Base-by-base conservation (phyloP, 1,284 basidiomycete species). In the Trametes polyzona region DNA sequence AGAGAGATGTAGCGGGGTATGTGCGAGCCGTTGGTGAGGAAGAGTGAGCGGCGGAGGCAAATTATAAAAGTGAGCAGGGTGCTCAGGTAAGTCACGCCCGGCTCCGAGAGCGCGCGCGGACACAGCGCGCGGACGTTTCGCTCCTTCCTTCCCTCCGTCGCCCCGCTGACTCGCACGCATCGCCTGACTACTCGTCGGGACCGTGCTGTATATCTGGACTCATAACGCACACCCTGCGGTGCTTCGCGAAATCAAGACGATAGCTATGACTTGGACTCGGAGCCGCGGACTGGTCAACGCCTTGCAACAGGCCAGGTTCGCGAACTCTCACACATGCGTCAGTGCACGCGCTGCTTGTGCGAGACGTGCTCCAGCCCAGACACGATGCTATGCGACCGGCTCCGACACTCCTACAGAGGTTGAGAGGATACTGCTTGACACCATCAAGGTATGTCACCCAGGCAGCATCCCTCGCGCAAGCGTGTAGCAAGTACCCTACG, bases 341-440 rank as follows among this genome's bases (percentile, higher is more conserved):
- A 42, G 30, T 16, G 19, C 39, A 47, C 24, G 21, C 26, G 33
- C 17, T 19, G n/a, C 24, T 1, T 24, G 3, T 21, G 10, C 17
- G n/a, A 16, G 30, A 19, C 26, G 43, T 23, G 33, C 19, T 5
- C 17, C n/a, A 8, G 1, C 17, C 8, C 29, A 4, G 5, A 41
- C 5, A 12, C 44, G 61, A 37, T 27, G 36, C 16, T 60, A 60
- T 41, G 57, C 53, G 21, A 55, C 24, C 23, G 39, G 47, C 3
- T 19, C 52, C 17, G 39, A 55, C 12, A 12, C 44, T 5, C 21
- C 48, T 3, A 65, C 65, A 1, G 52, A 61, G 29, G 58, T 90
- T n/a, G 87, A 90, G 62, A 83, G 83, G 64, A 74, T 91, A 39
- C 75, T 93, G 17, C 70, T 83, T 14, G 84, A 89, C 67, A 83